A percentile compares a stretch with the other conserved stretches of the same genome.
Conservation (phyloP, 1,284 basidiomycete genomes). For the Phellinidium pouzarii region DNA sequence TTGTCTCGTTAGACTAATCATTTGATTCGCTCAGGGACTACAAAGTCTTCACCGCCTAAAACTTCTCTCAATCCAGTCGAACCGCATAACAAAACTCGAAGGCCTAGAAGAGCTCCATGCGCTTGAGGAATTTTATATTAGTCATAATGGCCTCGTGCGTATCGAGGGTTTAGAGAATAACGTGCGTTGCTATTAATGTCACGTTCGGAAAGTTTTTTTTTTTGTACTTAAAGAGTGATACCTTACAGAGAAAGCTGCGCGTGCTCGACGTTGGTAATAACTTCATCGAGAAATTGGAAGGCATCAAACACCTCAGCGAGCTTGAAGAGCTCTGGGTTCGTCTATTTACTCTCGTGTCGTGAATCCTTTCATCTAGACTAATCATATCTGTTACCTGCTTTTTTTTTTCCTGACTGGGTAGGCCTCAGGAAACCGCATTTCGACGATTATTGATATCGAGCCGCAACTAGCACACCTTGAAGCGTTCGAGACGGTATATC, state of each 20-base stretch:
- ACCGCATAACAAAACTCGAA: slow-evolving; percentile 87
- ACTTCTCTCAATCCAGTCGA: slow-evolving; percentile 88
- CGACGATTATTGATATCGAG: slow-evolving; percentile 44
- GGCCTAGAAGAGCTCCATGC: slow-evolving; percentile 64
- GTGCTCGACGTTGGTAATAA: slow-evolving; percentile 90
- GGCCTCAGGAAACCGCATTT: slow-evolving; percentile 3
- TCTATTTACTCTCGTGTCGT: slow-evolving; percentile 6
- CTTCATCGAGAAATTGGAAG: slow-evolving; percentile 73
- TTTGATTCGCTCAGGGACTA: slow-evolving; percentile 46
- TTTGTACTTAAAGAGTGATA: background rate
- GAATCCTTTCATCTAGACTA: background rate
- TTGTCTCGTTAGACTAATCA: slow-evolving; percentile 18
- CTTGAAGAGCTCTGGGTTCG: slow-evolving; percentile 94
- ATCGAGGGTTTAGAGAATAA: slow-evolving; percentile 87
- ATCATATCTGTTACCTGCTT: background rate
- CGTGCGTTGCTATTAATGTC: slow-evolving; percentile 36
- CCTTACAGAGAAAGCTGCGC: slow-evolving; percentile 61
- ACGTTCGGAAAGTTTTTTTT: too few species aligned
- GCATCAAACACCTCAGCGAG: slow-evolving; percentile 65
- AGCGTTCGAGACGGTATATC: slow-evolving; percentile 83
- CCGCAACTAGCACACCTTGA: slow-evolving; percentile 62
- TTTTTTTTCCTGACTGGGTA: background rate
- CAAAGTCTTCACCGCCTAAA: slow-evolving; percentile 61
- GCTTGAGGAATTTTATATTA: slow-evolving; percentile 90
- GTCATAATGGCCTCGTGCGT: slow-evolving; percentile 84